Evolutionary conservation across 2,329 filamentous ascomycete species (phyloP).

Genomic region (Penicillium sp.): DNA sequence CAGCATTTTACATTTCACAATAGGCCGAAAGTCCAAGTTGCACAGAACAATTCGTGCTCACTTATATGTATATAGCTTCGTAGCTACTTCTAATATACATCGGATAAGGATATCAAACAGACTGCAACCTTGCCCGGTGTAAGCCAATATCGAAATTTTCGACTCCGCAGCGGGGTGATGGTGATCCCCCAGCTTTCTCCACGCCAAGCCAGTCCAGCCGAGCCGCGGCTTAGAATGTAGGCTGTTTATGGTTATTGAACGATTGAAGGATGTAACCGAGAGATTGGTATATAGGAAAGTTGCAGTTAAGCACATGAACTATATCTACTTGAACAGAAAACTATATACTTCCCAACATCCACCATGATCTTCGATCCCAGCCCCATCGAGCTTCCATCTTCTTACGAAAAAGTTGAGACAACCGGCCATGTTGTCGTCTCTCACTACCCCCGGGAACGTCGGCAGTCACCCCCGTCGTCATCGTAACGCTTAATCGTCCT

Average conservation of each 20-base stretch:
- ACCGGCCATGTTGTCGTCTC: constrained; percentile 38
- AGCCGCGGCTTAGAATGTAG: not conserved
- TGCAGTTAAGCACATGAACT: not conserved
- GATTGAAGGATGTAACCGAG: not conserved
- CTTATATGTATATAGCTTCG: not conserved
- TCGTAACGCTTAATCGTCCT: constrained; percentile 56
- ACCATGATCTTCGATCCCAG: constrained; percentile 25
- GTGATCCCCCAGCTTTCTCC: constrained; percentile 3
- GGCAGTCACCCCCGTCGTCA: constrained; percentile 49
- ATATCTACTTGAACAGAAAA: not conserved
- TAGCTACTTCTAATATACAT: not conserved
- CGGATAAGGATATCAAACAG: no score
- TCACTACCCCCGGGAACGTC: constrained; percentile 48
- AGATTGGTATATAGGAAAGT: not conserved
- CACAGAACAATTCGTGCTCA: no score
- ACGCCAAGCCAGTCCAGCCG: constrained; percentile 1
- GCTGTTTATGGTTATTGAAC: not conserved
- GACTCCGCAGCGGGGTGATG: constrained; percentile 8
- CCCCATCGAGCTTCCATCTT: constrained; percentile 21
- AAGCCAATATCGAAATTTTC: not conserved
- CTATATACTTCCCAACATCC: not conserved
- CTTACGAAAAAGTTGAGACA: constrained; percentile 23
- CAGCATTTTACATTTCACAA: not conserved
- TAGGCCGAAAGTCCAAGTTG: not conserved
- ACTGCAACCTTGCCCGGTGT: not conserved